Base-by-base conservation (phyloP, 371 early-diverging fungal genomes). In the Mortierella sp. region DNA sequence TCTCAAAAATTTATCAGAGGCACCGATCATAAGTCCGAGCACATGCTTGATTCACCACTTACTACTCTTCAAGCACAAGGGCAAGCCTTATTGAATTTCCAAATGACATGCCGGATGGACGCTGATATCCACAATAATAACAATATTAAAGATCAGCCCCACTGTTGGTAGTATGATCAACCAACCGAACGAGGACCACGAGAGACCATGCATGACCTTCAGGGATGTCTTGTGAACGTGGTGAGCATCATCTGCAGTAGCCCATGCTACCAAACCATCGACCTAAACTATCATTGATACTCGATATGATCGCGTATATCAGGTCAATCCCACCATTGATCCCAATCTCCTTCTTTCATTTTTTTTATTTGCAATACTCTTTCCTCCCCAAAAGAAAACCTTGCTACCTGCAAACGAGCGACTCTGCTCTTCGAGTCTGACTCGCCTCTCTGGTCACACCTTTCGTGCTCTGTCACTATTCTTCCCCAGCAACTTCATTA, bases 191-290 rank as follows among this genome's bases (percentile, higher is more conserved):
- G n/a, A n/a, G n/a, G 47, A 6, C 17, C 47, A 47, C 47, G 47
- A 47, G 47, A 47, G 47, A 47, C 47, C 47, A n/a, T 47, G 47
- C 47, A 47, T 47, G 47, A 47, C 47, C 47, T n/a, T n/a, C 5
- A 17, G 47, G 4, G 17, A n/a, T 47, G 47, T 47, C 47, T 47
- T 47, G 47, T 47, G 47, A 47, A 47, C 7, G 47, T 17, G 47
- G 47, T n/a, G 47, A 5, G 5, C 17, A 47, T 47, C 47, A 47
- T 47, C 47, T n/a, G 40, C 10, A 3, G 15, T 40, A 40, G 40
- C 10, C 40, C 40, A 47, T n/a, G n/a, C 47, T 47, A n/a, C n/a
- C 47, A 1, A 5, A n/a, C 47, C 17, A n/a, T n/a, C 17, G n/a
- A 47, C 17, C n/a, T 17, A n/a, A 47, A 47, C n/a, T 47, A n/a